Conservation (phyloP, 2,329 filamentous ascomycete genomes). For the Fulvia fulva region DNA sequence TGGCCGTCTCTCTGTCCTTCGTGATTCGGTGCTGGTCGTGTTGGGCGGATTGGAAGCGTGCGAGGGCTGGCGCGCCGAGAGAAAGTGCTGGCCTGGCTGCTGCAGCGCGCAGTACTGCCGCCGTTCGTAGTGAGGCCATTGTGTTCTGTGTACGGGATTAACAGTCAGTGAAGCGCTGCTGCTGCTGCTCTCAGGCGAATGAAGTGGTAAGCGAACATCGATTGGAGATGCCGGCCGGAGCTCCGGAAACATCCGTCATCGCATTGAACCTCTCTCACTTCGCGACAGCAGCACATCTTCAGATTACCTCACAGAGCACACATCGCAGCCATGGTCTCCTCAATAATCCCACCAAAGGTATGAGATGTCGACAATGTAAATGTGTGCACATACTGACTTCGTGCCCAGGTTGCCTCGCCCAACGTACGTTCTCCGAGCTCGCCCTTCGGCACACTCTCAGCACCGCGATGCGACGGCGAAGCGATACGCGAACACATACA, state of each 20-base stretch:
- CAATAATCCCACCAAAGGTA: constrained; percentile 99
- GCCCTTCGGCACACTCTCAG: not conserved
- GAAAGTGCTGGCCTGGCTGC: constrained; percentile 25
- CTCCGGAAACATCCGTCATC: not conserved
- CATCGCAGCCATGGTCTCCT: constrained; percentile 55
- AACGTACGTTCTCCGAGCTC: constrained; percentile 58
- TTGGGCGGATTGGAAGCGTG: constrained; percentile 15
- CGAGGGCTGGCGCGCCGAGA: constrained; percentile 20
- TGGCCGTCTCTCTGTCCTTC: constrained; percentile 13
- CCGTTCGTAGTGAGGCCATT: constrained; percentile 32
- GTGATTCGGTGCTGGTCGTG: constrained; percentile 8
- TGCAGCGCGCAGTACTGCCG: constrained; percentile 38
- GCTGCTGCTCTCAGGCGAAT: constrained; percentile 1
- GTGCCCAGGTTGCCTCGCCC: constrained; percentile 69
- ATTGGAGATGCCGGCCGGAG: not conserved
- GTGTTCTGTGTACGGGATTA: not conserved
- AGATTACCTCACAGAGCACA: constrained; percentile 16
- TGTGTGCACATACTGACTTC: constrained; percentile 32
- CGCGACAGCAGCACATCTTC: constrained; percentile 11
- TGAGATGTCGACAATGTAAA: constrained; percentile 27
- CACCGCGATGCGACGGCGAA: not conserved
- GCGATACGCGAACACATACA: no score
- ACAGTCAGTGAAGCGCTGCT: constrained; percentile 1
- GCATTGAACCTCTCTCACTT: constrained; percentile 13
- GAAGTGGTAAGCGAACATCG: constrained; percentile 12